Evolutionary conservation across 2,329 filamentous ascomycete genomes (phyloP), one percentile per base, ranked within the genome.

Genomic region (Phaeosphaeriaceae sp.): DNA sequence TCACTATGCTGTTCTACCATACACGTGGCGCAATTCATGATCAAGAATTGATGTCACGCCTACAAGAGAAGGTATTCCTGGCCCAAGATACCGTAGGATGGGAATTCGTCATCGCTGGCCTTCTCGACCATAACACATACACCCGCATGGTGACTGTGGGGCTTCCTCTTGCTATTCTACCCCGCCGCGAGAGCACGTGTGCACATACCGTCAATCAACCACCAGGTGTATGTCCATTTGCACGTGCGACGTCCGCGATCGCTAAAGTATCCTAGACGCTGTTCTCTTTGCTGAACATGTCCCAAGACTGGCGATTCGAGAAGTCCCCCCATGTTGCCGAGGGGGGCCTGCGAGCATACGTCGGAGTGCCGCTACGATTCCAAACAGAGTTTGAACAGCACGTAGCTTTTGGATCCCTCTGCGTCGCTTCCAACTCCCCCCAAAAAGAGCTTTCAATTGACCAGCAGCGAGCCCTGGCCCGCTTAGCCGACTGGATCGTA

Each of bases 71-170:
- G 58, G 73, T 80, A 0, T 67, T 73, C 17, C 67, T 83, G 2
- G 79, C 78, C 0, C 70, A 77, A 23, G 77, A 82, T 22, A 77
- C 77, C 0, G 75, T 78, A 5, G 80, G 74, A 8, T 83, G 82
- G 81, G 81, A 83, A 9, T 81, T 77, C 54, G 80, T 76, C n/a
- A 78, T 82, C 19, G 72, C 81, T 6, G 82, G 81, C 1, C 65
- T 83, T 2, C 69, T 83, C 4, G 78, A 80, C 24, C 72, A 80
- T 58, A 77, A 82, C 48, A 74, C 77, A 30, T 83, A 79, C 61
- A 79, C 77, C 3, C 78, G 81, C 15, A 58, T 83, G 23, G 81
- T 77, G 2, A 79, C 81, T 0, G 73, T 78, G 1, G 80, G 80
- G 1, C 66, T 83, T 3, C 74, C 79, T 0, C 63, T 83, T 0